These are phyloP conservation scores for Aspergillus flavus DNA, from an alignment of 2,329 filamentous ascomycete species.

Conservation along the genomic window DNA sequence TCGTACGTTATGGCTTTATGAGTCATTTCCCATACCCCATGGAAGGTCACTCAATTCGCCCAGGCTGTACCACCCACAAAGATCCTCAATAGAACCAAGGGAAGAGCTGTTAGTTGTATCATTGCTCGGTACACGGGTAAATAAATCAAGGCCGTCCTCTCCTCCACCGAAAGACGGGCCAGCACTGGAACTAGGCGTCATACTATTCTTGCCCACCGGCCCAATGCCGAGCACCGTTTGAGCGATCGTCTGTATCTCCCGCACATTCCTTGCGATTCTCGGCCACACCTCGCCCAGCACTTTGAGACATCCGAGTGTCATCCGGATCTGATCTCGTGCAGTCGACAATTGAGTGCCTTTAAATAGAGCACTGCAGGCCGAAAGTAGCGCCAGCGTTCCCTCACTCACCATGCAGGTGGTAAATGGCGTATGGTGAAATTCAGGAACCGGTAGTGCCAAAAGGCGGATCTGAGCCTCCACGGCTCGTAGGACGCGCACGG, in stretches of 20 bases:
- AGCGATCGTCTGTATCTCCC: slow-evolving; percentile 46
- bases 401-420: slow-evolving; percentile 46
- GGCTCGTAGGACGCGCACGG: slow-evolving; percentile 41
- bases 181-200: neutral
- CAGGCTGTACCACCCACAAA: slow-evolving; percentile 2
- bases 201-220: neutral
- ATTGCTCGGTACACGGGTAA: neutral
- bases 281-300: slow-evolving; percentile 43
- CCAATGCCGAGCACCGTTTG: slow-evolving; percentile 31
- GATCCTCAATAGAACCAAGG: neutral
- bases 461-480: slow-evolving; percentile 45
- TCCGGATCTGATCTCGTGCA: slow-evolving; percentile 46
- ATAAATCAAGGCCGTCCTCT: neutral
- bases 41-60: slow-evolving; percentile 11
- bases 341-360: slow-evolving; percentile 34
- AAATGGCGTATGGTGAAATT: slow-evolving; percentile 45
- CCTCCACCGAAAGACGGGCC: slow-evolving; percentile 5
- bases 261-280: slow-evolving; percentile 37
- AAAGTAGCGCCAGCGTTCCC: slow-evolving; percentile 36
- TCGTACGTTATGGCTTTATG: neutral
- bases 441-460: slow-evolving; percentile 37
- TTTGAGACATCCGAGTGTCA: slow-evolving; percentile 47
- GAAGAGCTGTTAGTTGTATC: neutral
- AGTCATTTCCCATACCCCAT: neutral
- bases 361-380: slow-evolving; percentile 43